These are phyloP conservation scores for Candida cerambycidarum DNA, from an alignment of 805 yeast species.

Conservation along the genomic window DNA sequence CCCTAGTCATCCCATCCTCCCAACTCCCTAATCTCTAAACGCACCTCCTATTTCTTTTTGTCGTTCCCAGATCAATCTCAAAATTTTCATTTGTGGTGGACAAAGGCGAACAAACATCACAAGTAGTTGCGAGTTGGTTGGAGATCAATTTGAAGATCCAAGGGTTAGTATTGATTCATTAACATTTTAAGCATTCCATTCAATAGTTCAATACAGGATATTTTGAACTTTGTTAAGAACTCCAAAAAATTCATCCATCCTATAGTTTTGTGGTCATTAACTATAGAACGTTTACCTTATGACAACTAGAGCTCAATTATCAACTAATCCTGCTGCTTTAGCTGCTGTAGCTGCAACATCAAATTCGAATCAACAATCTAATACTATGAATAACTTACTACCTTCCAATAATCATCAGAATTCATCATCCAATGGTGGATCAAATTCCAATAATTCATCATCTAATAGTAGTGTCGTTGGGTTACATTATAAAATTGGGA, in stretches of 20 bases:
- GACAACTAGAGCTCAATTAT: slow-evolving; percentile 17
- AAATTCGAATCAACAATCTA: slow-evolving; percentile 10
- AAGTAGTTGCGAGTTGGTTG: neutral
- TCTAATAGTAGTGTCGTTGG: slow-evolving; percentile 65
- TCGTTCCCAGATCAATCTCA: slow-evolving; percentile 4
- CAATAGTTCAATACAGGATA: neutral
- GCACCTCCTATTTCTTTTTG: slow-evolving; percentile 4
- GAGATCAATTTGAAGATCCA: neutral
- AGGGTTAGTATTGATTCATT: neutral
- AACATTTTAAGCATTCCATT: neutral
- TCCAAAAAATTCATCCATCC: neutral
- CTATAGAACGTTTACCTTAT: slow-evolving; percentile 6
- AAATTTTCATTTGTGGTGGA: slow-evolving; percentile 8
- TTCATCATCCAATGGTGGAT: slow-evolving; percentile 2
- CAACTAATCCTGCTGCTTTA: slow-evolving; percentile 17
- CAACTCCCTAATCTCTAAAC: too few species aligned
- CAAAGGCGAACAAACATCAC: slow-evolving; percentile 9
- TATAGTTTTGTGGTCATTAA: slow-evolving; percentile 5
- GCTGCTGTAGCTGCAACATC: slow-evolving; percentile 19
- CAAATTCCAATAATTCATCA: slow-evolving; percentile 14
- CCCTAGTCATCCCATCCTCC: too few species aligned
- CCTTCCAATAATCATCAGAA: neutral
- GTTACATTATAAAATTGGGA: slow-evolving; percentile 93
- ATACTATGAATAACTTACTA: slow-evolving; percentile 1
- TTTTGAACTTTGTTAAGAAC: neutral